Base-by-base conservation (phyloP, 2,329 filamentous ascomycete genomes). In the Arthrobotrys entomopaga region DNA sequence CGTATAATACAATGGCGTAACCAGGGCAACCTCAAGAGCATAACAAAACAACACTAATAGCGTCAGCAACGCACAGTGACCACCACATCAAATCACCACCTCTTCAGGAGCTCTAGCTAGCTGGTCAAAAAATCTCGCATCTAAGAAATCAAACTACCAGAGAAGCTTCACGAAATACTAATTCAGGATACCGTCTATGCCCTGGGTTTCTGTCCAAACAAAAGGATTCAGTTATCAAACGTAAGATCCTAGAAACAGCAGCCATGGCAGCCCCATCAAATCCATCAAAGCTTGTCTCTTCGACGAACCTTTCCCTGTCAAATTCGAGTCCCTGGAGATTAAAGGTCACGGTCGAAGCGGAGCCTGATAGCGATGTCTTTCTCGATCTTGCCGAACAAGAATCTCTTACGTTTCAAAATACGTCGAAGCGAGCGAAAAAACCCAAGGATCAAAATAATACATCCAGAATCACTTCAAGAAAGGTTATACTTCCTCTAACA, bases 321-420 rank as follows among this genome's bases (percentile, higher is more conserved):
- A 73, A 75, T 20, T 65, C 65, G n/a, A 75, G 71, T 38, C 70
- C 70, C 22, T 75, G 71, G 71, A 59, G 64, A 6, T 24, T 75
- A 2, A 75, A 75, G n/a, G 64, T 75, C 24, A 69, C 65, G 1
- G 64, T 75, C 7, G 71, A 75, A 43, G 71, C 71, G 2, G 40
- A 75, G 53, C 57, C 64, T 1, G 71, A 75, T 38, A 65, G 56
- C 43, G 71, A 69, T n/a, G 19, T 73, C 24, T 73, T 73, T 34
- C 42, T 73, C 11, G 71, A 75, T 11, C 64, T 67, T 46, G 65
- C 64, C 2, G 49, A 61, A 5, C 64, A 75, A 34, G 71, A 67
- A 60, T 69, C 71, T 16, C 48, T 54, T 19, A 69, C 65, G 4
- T 49, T 24, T 22, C 38, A 49, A 42, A 50, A 16, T 16, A 22